phyloP scores from a whole-genome alignment of 176 grass and related monocot genomes.

The Musa itinerans region DNA sequence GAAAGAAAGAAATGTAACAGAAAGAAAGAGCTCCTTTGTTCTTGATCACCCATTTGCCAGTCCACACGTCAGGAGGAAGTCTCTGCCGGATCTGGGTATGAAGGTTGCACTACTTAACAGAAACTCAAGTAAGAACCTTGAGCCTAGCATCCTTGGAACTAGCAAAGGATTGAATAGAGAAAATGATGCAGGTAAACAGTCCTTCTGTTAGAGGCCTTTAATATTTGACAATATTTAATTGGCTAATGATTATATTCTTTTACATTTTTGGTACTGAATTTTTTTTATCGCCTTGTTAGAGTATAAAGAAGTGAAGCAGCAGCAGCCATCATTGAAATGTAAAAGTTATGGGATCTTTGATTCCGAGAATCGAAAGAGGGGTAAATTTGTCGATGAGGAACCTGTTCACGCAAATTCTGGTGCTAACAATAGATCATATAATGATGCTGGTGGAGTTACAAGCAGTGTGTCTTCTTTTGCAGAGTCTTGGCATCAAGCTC shows the following conservation, averaged over 20 bases:
- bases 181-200: slow-evolving; percentile 8
- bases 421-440: neutral
- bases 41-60: slow-evolving; percentile 33
- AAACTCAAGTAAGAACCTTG: slow-evolving; percentile 22
- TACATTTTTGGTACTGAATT: slow-evolving; percentile 20
- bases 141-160: slow-evolving; percentile 42
- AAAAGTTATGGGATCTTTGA: slow-evolving; percentile 24
- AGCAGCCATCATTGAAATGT: slow-evolving; percentile 13
- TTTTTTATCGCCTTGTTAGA: slow-evolving; percentile 20
- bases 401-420: neutral
- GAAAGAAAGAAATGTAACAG: slow-evolving; percentile 41
- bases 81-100: slow-evolving; percentile 33
- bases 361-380: slow-evolving; percentile 6
- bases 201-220: neutral
- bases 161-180: slow-evolving; percentile 34
- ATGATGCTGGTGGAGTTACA: neutral
- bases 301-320: slow-evolving; percentile 34
- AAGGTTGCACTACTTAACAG: slow-evolving; percentile 28
- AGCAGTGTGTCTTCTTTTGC: neutral
- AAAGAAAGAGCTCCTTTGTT: slow-evolving; percentile 51
- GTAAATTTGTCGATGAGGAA: slow-evolving; percentile 27
- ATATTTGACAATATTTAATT: neutral
- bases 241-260: neutral
- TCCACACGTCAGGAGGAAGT: slow-evolving; percentile 32
- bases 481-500: neutral